Percentiles rank a stretch among this genome's conserved stretches.
These are phyloP conservation scores for Sindora glabra DNA, from an alignment of 306 rosid genomes.

Conservation along the genomic window DNA sequence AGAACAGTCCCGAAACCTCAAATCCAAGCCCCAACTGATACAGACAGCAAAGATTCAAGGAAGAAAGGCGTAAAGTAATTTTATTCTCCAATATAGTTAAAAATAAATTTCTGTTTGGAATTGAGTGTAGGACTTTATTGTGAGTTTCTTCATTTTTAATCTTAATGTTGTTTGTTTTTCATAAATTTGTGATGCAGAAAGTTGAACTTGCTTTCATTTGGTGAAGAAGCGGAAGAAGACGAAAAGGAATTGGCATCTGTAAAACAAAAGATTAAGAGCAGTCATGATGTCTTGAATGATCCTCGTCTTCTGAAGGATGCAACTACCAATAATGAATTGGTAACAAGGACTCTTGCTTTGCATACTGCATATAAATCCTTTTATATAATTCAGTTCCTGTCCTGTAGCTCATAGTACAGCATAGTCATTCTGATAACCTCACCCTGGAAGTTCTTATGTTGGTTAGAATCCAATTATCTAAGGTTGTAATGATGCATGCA, in stretches of 20 bases:
- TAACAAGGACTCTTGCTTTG: conserved; percentile 22
- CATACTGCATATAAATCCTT: conserved; percentile 4
- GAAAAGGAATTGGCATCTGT: conserved; percentile 72
- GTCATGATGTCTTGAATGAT: conserved; percentile 92
- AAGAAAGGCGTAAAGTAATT: conserved; percentile 82
- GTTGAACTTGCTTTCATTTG: conserved; percentile 82
- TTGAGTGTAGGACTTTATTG: background rate
- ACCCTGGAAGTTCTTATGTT: background rate
- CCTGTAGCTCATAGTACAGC: too few relatives aligned
- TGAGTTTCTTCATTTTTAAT: background rate
- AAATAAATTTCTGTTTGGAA: background rate
- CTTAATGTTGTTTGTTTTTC: background rate
- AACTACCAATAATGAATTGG: conserved; percentile 37
- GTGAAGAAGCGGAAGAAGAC: conserved; percentile 96
- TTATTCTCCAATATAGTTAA: background rate
- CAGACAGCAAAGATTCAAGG: conserved; percentile 50
- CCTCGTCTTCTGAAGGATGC: conserved; percentile 87
- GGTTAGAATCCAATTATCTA: background rate
- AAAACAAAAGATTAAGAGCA: conserved; percentile 88
- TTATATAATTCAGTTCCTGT: too few relatives aligned
- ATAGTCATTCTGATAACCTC: too few relatives aligned
- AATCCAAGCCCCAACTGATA: conserved; percentile 29
- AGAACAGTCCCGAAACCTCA: conserved; percentile 41
- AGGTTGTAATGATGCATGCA: background rate
- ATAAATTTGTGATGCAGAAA: conserved; percentile 42